Conservation (phyloP, 768 basidiomycete species). For the Termitomyces sp. region DNA sequence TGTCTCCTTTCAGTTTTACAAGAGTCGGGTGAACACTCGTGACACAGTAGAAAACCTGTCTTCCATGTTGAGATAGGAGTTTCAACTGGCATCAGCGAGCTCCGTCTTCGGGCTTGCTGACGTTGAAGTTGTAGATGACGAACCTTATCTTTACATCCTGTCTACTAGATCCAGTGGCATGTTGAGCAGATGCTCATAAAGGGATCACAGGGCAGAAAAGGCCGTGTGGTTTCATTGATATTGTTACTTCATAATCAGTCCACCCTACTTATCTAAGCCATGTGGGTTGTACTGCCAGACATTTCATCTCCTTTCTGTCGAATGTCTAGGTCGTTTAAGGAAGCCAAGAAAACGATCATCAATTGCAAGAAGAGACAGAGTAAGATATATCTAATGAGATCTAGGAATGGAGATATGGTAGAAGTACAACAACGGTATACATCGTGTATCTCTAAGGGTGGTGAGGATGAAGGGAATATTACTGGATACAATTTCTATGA, state of each 20-base stretch:
- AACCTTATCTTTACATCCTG: background rate
- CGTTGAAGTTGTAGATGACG: background rate
- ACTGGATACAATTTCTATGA: conserved; percentile 11
- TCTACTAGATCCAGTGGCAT: background rate
- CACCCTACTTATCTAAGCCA: background rate
- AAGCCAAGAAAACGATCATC: background rate
- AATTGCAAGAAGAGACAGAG: background rate
- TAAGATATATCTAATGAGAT: background rate
- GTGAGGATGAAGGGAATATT: conserved; percentile 1
- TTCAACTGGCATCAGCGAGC: background rate
- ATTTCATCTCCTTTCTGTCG: background rate
- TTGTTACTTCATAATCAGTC: too few relatives aligned
- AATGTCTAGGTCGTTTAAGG: background rate
- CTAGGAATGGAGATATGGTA: background rate
- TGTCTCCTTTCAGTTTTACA: background rate
- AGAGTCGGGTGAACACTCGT: background rate
- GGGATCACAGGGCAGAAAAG: background rate
- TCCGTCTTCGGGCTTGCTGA: too few relatives aligned
- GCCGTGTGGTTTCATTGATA: background rate
- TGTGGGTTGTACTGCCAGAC: too few relatives aligned
- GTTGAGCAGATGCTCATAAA: background rate
- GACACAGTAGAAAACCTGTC: background rate
- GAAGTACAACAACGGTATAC: conserved; percentile 10
- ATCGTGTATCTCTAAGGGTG: conserved; percentile 4
- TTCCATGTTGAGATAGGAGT: background rate